These are phyloP conservation scores for Pseudogymnoascus destructans DNA, from an alignment of 2,329 filamentous ascomycete species.

Conservation along the genomic window DNA sequence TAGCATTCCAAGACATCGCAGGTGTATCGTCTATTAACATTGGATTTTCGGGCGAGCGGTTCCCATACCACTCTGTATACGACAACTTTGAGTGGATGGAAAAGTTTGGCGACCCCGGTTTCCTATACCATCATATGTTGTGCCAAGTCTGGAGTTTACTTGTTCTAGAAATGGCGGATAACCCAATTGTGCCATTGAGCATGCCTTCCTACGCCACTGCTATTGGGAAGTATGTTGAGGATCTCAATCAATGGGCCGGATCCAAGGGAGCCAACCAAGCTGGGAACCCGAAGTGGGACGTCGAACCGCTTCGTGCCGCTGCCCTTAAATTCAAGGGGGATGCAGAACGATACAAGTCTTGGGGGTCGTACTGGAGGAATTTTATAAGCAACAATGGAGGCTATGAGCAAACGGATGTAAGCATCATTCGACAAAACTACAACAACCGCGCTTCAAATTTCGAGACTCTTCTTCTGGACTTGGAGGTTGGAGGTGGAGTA, in stretches of 20 bases:
- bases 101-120: slow-evolving; percentile 65
- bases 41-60: slow-evolving; percentile 54
- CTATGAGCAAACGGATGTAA: slow-evolving; percentile 43
- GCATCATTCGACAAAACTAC: slow-evolving; percentile 55
- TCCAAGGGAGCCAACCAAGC: slow-evolving; percentile 41
- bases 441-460: slow-evolving; percentile 71
- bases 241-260: slow-evolving; percentile 53
- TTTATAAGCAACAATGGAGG: slow-evolving; percentile 58
- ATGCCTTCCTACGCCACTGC: slow-evolving; percentile 57
- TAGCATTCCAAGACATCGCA: slow-evolving; percentile 81
- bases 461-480: slow-evolving; percentile 70
- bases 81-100: slow-evolving; percentile 84
- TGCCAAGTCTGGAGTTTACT: slow-evolving; percentile 70
- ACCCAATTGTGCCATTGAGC: slow-evolving; percentile 71
- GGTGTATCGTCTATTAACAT: slow-evolving; percentile 83
- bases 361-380: slow-evolving; percentile 66
- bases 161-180: slow-evolving; percentile 74
- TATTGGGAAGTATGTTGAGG: slow-evolving; percentile 50
- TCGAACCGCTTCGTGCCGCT: slow-evolving; percentile 47
- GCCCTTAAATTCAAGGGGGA: slow-evolving; percentile 45
- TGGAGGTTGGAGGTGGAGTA: slow-evolving; percentile 60
- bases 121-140: slow-evolving; percentile 66
- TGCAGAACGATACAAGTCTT: slow-evolving; percentile 55
- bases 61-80: slow-evolving; percentile 72
- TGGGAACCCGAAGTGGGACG: slow-evolving; percentile 26